Base-by-base conservation (phyloP, 805 yeast species). In the Candida michaelii region DNA sequence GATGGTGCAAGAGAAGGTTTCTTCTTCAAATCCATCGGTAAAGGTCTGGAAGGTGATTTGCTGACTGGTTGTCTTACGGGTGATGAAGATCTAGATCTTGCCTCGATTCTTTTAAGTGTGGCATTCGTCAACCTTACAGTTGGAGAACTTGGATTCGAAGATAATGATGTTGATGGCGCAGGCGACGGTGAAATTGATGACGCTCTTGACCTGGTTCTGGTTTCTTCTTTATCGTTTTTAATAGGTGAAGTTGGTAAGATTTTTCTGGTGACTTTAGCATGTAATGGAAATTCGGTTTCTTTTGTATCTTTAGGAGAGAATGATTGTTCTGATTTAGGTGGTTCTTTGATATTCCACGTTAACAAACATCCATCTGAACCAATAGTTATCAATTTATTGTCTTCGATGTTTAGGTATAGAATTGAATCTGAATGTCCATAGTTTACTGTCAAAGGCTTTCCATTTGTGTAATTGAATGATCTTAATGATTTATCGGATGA, bases 401-500 rank as follows among this genome's bases (percentile, higher is more conserved):
- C 46, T 12, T 44, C 40, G 8, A 63, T 41, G 6, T 59, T 46
- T 14, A 82, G 43, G 0, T 77, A 74, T 11, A 76, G 55, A 4
- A 81, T 69, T 0, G 73, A 58, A 30, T 81, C 71, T 63, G 59
- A 63, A 37, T 66, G 73, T 1, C 71, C 90, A 84, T 85, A 83
- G 36, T 69, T 74, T 0, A 73, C 65, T 6, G 77, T 68, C 8
- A 79, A 33, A 8, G 69, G 69, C 38, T 62, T 74, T 1, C 82
- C 84, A 6, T 64, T 65, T 1, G 51, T 43, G 46, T 69, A 74
- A 21, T 68, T 66, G 52, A 74, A 80, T 1, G 69, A 51, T 17
- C 85, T 60, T 2, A 84, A 58, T 19, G 85, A 74, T 54, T 80
- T 81, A 55, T 83, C 89, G 0, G 77, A 57, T 2, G 79, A 69